A percentile compares a stretch with the other conserved stretches of the same genome.
Conservation (phyloP, 345 rosid genomes). For the Eutrema yunnanense region DNA sequence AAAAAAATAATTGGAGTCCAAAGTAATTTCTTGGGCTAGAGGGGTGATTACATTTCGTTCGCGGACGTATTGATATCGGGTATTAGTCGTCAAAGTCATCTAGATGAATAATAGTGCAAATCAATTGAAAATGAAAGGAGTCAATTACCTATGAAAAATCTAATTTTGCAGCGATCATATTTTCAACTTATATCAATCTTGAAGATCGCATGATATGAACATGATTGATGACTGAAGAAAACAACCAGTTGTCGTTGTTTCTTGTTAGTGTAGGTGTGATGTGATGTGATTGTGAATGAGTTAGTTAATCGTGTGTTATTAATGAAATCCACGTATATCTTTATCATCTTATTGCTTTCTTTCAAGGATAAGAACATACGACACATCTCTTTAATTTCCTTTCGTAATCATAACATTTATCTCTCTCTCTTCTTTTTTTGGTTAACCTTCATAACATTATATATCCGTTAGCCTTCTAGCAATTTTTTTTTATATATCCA, state of each 20-base stretch:
- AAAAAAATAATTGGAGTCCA: too few species aligned
- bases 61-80: neutral
- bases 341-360: slow-evolving; percentile 15
- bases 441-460: neutral
- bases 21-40: too few species aligned
- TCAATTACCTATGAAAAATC: neutral
- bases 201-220: neutral
- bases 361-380: slow-evolving; percentile 22
- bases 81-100: neutral
- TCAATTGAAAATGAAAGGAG: neutral
- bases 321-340: slow-evolving; percentile 10
- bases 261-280: neutral
- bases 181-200: neutral
- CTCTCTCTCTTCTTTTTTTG: neutral
- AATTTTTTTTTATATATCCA: neutral
- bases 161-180: neutral
- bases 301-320: slow-evolving; percentile 15
- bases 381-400: slow-evolving; percentile 4
- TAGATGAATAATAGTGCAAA: neutral
- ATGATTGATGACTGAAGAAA: neutral
- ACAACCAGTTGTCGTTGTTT: neutral
- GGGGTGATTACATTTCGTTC: neutral
- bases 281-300: slow-evolving; percentile 7
- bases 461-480: neutral
- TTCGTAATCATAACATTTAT: slow-evolving; percentile 1